Evolutionary conservation across 2,329 filamentous ascomycete species (phyloP).

Genomic region (Pestalotiopsis sp.): DNA sequence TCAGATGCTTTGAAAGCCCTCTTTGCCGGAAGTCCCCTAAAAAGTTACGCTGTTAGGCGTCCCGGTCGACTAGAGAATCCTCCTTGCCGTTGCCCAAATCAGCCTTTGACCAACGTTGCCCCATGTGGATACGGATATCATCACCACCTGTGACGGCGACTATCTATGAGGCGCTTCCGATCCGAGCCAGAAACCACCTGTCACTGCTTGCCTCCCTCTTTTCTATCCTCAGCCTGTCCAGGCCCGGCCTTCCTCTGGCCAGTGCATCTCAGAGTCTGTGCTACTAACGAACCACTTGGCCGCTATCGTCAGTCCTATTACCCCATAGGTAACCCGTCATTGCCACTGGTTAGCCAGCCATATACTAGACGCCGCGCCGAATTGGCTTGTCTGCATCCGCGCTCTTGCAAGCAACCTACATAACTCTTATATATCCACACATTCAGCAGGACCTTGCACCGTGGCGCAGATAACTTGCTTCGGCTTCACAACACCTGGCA

Average conservation of each 20-base stretch:
- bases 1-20: background rate
- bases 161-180: background rate
- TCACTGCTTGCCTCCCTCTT: background rate
- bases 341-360: background rate
- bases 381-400: background rate
- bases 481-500: background rate
- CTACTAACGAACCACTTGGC: background rate
- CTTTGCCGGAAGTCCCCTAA: background rate
- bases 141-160: slow-evolving; percentile 1
- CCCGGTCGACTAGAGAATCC: background rate
- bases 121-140: slow-evolving; percentile 6
- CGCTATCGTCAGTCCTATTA: background rate
- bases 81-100: background rate
- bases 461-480: slow-evolving; percentile 4
- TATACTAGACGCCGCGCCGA: background rate
- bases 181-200: background rate
- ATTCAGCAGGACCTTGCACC: background rate
- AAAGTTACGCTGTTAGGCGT: slow-evolving; percentile 14
- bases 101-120: background rate
- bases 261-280: background rate
- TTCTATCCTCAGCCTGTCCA: background rate
- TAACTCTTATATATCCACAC: background rate
- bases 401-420: background rate
- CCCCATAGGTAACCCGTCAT: background rate
- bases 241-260: background rate